Conservation (phyloP, 169 alveolate species). For the Cryptosporidium ubiquitum region DNA sequence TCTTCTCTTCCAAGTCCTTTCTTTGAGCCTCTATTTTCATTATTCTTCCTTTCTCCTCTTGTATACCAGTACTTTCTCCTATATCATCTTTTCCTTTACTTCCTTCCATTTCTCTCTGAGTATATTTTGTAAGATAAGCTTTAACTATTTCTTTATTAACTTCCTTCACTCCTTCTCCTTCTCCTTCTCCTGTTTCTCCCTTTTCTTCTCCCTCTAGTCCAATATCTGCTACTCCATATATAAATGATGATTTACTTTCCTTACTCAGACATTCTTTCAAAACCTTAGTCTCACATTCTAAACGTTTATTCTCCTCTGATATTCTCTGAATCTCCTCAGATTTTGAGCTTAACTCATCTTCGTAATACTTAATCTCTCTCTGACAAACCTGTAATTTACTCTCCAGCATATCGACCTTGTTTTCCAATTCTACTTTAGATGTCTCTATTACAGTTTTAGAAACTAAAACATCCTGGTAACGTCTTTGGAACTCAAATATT, state of each 20-base stretch:
- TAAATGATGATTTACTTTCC: constrained; percentile 14
- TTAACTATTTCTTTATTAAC: too few species aligned
- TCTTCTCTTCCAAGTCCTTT: constrained; percentile 48
- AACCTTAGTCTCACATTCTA: constrained; percentile 47
- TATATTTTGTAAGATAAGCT: too few species aligned
- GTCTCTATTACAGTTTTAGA: constrained; percentile 68
- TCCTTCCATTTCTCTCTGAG: neutral
- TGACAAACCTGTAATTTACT: constrained; percentile 51
- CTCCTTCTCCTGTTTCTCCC: too few species aligned
- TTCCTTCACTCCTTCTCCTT: too few species aligned
- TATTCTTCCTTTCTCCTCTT: neutral
- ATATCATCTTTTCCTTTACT: neutral
- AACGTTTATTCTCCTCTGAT: constrained; percentile 7
- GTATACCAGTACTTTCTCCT: neutral
- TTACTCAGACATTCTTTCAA: constrained; percentile 45
- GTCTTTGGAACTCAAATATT: constrained; percentile 68
- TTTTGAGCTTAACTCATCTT: constrained; percentile 45
- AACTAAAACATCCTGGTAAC: constrained; percentile 66
- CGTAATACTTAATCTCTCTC: constrained; percentile 52
- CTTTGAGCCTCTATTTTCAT: constrained; percentile 8
- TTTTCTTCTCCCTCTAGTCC: neutral
- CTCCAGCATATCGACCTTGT: constrained; percentile 42
- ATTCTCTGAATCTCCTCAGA: constrained; percentile 9
- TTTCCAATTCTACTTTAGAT: constrained; percentile 40
- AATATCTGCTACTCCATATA: neutral